Base-by-base conservation (phyloP, 2,329 filamentous ascomycete genomes). In the Epichloe elymi region DNA sequence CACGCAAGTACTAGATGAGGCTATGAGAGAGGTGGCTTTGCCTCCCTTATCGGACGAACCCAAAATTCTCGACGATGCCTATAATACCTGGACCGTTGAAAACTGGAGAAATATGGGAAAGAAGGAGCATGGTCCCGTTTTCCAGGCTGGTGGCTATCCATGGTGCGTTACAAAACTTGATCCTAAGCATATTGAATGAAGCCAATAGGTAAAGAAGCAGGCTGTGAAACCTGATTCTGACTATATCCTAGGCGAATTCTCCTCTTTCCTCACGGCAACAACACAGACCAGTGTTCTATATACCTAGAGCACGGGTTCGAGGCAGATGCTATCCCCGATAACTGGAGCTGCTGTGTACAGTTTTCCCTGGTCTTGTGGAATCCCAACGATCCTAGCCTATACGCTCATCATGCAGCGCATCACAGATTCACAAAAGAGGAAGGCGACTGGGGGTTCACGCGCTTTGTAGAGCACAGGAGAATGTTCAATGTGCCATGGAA, bases 391-490 rank as follows among this genome's bases (percentile, higher is more conserved):
- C 91, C 93, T n/a, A 82, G 82, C 55, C 78, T 96, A 59, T 88
- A 85, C 66, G 76, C 76, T 48, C 86, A 95, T 60, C 83, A 88
- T 72, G 78, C 74, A 42, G 93, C 93, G n/a, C 88, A 90, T 59
- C 93, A 98, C 65, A 85, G 93, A 53, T 98, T 97, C 67, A 97
- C 89, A 4, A 87, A 86, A 56, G 93, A 97, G 42, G 93, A 98
- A 67, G 89, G 88, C 23, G 93, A 98, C 62, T 98, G 93, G 93
- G 93, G 93, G 1, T 98, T 98, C 66, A 98, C 93, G n/a, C 76
- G 91, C 51, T 98, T 97, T 63, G 82, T 89, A 12, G 93, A 97
- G 65, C 77, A 95, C 47, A 79, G 88, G 50, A 85, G 82, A 61
- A 84, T 97, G 65, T 95, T 96, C 63, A 84, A 83, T 54, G 73